Base-by-base conservation (phyloP, 495 filamentous ascomycete genomes). In the Schizothecium vesticola region DNA sequence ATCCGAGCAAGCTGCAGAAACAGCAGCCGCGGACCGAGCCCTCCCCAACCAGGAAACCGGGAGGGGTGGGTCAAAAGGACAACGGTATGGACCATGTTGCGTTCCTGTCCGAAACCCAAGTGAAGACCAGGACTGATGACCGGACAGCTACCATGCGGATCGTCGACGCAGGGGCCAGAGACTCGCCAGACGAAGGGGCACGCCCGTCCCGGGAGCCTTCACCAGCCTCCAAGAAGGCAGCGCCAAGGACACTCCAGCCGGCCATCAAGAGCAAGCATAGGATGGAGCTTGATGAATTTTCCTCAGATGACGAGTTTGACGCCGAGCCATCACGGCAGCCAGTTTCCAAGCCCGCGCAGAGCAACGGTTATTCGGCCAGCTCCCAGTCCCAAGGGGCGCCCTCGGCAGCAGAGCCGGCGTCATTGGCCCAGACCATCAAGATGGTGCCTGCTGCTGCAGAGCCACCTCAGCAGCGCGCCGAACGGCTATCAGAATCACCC, bases 1-100 rank as follows among this genome's bases (percentile, higher is more conserved):
- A 89, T 59, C 76, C 84, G 8, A 87, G 89, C 78, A 95, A 94
- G 75, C 81, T 94, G 67, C 91, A 94, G 74, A 95, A 94, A 75
- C 86, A 80, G 28, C 76, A 86, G 70, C 83, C 86, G 3, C 83
- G 85, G 11, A 71, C 78, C 12, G 86, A 86, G 7, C 76, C 83
- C 8, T 87, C 86, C 51, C 81, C 86, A n/a, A 83, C 78, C 23
- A 77, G 80, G 56, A 85, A 82, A 64, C 67, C 80, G 55, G 68
- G 67, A 23, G 59, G 64, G 63, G 64, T 66, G 24, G 70, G 71
- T 59, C 68, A 59, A 56, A 66, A 73, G 67, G 73, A 69, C 9
- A 70, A 67, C 65, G 78, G 57, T 67, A 73, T 75, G 72, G 77
- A 74, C 69, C 23, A 72, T 68, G 59, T 74, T 57, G 59, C 74